Base-by-base conservation (phyloP, 441 rosid genomes). In the Geranium incanum region DNA sequence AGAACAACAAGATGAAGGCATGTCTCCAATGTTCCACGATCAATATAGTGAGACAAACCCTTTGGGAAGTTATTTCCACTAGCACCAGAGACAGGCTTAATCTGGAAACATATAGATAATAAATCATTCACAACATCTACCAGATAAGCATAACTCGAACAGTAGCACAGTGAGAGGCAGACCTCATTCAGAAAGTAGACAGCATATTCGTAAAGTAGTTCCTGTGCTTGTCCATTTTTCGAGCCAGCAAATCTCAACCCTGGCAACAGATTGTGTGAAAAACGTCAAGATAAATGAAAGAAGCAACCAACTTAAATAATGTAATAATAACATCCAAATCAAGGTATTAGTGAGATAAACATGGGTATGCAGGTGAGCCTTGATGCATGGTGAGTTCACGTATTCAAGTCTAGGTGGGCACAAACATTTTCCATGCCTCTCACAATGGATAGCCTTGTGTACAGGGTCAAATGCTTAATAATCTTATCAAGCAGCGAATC, bases 221-320 rank as follows among this genome's bases (percentile, higher is more conserved):
- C 97, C 77, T 90, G 93, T 62, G 86, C 96, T 84, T 87, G 86
- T 78, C 85, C 95, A 84, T 95, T 93, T 81, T 83, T 90, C 23
- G 98, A 84, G 70, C 98, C 99, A 75, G 97, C 97, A 84, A 88
- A 95, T 77, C 90, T 91, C 81, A 95, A 81, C 57, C 98, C 98
- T 95, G 95, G 50, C 76, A 68, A 82, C 59, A 76, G 70, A 59
- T 38, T 76, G 74, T 8, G 68, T 74, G 21, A 52, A 78, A 11
- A 73, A 65, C 39, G 1, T 69, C 43, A 39, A 36, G 13, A 70
- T 37, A 57, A 36, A 11, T 18, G 16, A 21, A 66, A 39, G 19
- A 70, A 36, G 45, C 16, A 43, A 18, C 63, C 15, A 67, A 36
- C 37, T 63, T 68, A 43, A 15, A 6, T 57, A 33, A 59, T 67